Conservation (phyloP, 2,329 filamentous ascomycete species). For the Hymenoscyphus infarciens region DNA sequence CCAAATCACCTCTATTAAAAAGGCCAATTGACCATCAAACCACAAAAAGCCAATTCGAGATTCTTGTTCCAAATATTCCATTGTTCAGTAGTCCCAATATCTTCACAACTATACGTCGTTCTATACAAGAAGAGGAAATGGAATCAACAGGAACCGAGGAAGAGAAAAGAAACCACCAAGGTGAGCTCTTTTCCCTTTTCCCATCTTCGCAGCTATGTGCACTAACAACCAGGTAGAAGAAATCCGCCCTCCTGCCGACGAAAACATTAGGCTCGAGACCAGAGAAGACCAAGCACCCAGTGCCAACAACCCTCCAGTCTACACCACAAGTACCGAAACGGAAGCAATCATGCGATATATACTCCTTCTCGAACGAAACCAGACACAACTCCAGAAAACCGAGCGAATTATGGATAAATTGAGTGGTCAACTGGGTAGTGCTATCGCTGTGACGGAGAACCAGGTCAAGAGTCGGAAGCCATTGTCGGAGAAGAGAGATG, state of each 20-base stretch:
- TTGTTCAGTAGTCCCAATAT: not conserved
- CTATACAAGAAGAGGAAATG: not conserved
- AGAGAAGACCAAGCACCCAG: not conserved
- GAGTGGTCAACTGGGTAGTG: not conserved
- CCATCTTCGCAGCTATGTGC: not conserved
- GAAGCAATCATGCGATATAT: slow-evolving; percentile 1
- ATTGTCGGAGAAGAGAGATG: not conserved
- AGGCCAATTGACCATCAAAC: not conserved
- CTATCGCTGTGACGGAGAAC: not conserved
- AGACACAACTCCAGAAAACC: not conserved
- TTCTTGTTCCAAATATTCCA: not conserved
- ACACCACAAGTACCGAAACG: not conserved
- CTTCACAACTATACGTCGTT: not conserved
- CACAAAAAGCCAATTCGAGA: not conserved
- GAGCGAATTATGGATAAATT: not conserved
- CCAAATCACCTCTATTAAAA: not conserved
- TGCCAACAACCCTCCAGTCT: not conserved
- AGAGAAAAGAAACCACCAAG: not conserved
- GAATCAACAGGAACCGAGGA: not conserved
- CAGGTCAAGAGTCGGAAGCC: not conserved
- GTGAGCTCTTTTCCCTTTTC: not conserved
- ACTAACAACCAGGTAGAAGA: too few species aligned
- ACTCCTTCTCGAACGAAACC: not conserved
- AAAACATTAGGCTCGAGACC: not conserved
- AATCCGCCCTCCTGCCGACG: not conserved